Percentiles rank a stretch among this genome's conserved stretches.
phyloP scores from a whole-genome alignment of 768 basidiomycete species.

The Suillus luteus region DNA sequence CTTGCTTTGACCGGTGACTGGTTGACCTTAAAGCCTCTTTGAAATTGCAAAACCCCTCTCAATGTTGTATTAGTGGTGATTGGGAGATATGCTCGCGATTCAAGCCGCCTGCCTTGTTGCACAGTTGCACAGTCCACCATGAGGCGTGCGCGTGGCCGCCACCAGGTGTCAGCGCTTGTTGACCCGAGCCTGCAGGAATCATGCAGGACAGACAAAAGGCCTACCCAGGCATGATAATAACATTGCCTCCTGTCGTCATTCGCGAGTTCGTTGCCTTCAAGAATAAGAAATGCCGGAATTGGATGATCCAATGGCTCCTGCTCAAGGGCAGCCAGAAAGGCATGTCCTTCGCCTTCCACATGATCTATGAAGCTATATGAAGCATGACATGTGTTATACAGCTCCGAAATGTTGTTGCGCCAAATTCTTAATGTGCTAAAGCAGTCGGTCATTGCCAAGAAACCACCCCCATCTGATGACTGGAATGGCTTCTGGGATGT shows the following conservation, averaged over 20 bases:
- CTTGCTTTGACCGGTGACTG: too few species aligned
- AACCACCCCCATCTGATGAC: neutral
- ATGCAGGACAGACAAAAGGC: too few species aligned
- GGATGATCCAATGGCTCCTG: neutral
- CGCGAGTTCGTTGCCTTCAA: too few species aligned
- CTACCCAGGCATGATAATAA: too few species aligned
- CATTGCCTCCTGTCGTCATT: too few species aligned
- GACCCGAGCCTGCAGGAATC: too few species aligned
- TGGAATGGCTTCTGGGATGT: slow-evolving; percentile 1
- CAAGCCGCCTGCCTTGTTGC: too few species aligned
- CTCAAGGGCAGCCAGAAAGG: neutral
- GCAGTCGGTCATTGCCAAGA: neutral
- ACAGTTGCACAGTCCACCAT: too few species aligned
- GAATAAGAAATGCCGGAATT: neutral
- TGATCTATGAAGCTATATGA: neutral
- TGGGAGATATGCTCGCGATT: too few species aligned
- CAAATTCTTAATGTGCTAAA: neutral
- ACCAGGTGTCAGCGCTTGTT: too few species aligned
- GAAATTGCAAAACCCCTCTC: neutral
- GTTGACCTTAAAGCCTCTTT: neutral
- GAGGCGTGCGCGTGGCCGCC: too few species aligned
- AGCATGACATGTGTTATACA: neutral
- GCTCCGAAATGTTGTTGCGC: neutral
- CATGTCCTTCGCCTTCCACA: neutral
- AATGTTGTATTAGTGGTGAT: neutral